Base-by-base conservation (phyloP, 2,329 filamentous ascomycete species). In the Blastomyces percursus region DNA sequence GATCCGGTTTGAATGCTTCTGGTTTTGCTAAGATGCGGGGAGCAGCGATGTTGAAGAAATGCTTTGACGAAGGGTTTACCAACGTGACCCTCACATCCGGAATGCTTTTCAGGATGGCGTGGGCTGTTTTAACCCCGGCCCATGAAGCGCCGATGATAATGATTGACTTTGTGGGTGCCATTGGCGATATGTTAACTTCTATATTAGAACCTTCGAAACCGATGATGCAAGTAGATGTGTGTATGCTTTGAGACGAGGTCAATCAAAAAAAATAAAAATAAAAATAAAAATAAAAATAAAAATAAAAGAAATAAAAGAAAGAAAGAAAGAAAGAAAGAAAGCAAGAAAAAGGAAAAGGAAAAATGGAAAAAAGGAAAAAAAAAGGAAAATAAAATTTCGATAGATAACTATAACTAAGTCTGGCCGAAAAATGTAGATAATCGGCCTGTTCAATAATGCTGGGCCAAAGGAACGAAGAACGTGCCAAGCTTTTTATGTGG, bases 11-110 rank as follows among this genome's bases (percentile, higher is more conserved):
- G 63, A 84, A 76, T 32, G 78, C 74, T 1, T 76, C 70, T 0
- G 80, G 76, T 35, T 80, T 81, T 35, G 79, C 76, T 40, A 84
- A 71, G 48, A 79, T 77, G 42, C 84, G 78, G 0, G 84, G 83
- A 1, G 82, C 78, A 1, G 79, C 82, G 30, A 81, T 72, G 50
- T 79, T 78, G 70, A 78, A 84, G 74, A 77, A 85, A 74, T 81
- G 83, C 50, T 78, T 74, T 3, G 76, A 73, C 16, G 79, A 79
- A 3, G 82, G 81, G 62, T 81, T 79, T 67, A 87, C 76, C 21
- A 85, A 73, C 61, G 80, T 79, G 52, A 86, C 72, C 62, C 82
- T 81, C 69, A 72, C 65, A 56, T 46, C 44, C 12, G 61, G 35
- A 52, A 62, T 54, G 14, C 30, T 21, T 24, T 62, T 62, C 21